Percentiles rank a stretch among this genome's conserved stretches.
These are phyloP conservation scores for Novymonas esmeraldas DNA, from an alignment of 208 protist species.

Conservation along the genomic window DNA sequence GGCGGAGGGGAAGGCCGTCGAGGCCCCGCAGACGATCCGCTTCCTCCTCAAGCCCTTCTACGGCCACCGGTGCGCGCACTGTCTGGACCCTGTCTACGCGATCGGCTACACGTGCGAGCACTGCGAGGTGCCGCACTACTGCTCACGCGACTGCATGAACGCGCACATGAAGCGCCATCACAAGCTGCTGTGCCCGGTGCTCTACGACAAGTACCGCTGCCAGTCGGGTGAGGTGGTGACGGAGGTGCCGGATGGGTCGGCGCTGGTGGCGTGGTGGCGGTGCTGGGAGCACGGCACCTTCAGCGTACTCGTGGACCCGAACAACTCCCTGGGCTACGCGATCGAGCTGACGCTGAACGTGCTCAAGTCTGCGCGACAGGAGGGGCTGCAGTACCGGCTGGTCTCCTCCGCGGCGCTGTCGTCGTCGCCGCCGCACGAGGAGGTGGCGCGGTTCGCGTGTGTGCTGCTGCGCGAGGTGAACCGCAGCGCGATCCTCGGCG, in stretches of 20 bases:
- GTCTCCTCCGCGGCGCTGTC: slow-evolving; percentile 39
- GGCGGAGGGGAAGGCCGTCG: slow-evolving; percentile 37
- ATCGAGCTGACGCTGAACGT: slow-evolving; percentile 79
- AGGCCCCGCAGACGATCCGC: slow-evolving; percentile 55
- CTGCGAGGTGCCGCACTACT: slow-evolving; percentile 84
- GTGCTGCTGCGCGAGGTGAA: slow-evolving; percentile 83
- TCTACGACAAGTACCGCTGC: slow-evolving; percentile 63
- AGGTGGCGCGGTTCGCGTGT: slow-evolving; percentile 71
- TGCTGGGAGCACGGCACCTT: slow-evolving; percentile 68
- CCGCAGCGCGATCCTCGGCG: slow-evolving; percentile 74
- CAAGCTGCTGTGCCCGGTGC: slow-evolving; percentile 69
- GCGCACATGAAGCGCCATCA: slow-evolving; percentile 72
- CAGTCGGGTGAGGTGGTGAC: slow-evolving; percentile 67
- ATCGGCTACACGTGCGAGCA: slow-evolving; percentile 78
- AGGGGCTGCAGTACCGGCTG: slow-evolving; percentile 76
- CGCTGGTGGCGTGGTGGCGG: slow-evolving; percentile 83
- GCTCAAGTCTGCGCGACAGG: slow-evolving; percentile 63
- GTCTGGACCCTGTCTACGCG: slow-evolving; percentile 86
- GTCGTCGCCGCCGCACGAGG: slow-evolving; percentile 50
- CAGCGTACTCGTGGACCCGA: slow-evolving; percentile 74
- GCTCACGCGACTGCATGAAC: slow-evolving; percentile 73
- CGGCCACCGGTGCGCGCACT: slow-evolving; percentile 76
- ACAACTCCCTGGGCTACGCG: slow-evolving; percentile 65
- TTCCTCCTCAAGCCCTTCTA: slow-evolving; percentile 78
- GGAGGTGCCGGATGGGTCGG: slow-evolving; percentile 63